Conservation (phyloP, 2,329 filamentous ascomycete species). For the Aspergillus spinulosporus region DNA sequence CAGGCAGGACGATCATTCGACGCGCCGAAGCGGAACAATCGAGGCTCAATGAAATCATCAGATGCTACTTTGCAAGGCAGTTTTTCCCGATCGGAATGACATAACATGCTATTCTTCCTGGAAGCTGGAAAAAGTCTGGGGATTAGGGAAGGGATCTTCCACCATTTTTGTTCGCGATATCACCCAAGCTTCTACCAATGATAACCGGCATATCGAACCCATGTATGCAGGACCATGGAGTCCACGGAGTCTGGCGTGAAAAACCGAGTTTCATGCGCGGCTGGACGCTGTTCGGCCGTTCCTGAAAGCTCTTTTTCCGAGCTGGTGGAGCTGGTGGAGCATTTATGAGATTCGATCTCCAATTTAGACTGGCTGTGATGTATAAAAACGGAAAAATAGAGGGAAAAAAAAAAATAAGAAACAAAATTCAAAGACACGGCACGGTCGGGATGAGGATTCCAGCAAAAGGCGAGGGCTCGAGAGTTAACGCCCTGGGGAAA, state of each 20-base stretch:
- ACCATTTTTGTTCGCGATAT: neutral
- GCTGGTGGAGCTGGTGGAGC: conserved; percentile 32
- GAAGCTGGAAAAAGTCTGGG: neutral
- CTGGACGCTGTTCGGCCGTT: conserved; percentile 1
- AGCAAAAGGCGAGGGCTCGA: neutral
- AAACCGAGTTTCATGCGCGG: neutral
- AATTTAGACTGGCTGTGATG: conserved; percentile 25
- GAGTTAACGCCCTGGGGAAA: neutral
- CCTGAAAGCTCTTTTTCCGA: conserved; percentile 34
- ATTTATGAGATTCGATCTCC: conserved; percentile 36
- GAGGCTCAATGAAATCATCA: conserved; percentile 11
- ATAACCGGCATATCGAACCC: neutral
- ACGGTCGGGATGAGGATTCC: conserved; percentile 13
- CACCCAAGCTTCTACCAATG: neutral
- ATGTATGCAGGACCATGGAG: neutral
- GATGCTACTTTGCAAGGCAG: neutral
- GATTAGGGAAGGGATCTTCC: neutral
- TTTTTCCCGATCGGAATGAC: conserved; percentile 15
- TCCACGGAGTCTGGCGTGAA: neutral
- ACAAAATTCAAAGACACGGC: conserved; percentile 16
- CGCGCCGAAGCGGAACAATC: neutral
- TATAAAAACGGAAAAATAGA: conserved; percentile 15
- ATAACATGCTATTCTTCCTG: neutral
- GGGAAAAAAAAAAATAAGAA: conserved; percentile 15
- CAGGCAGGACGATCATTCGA: conserved; percentile 8